Evolutionary conservation across 768 basidiomycete species (phyloP), one percentile per base, ranked within the genome.

Genomic region (Daedalea quercina): DNA sequence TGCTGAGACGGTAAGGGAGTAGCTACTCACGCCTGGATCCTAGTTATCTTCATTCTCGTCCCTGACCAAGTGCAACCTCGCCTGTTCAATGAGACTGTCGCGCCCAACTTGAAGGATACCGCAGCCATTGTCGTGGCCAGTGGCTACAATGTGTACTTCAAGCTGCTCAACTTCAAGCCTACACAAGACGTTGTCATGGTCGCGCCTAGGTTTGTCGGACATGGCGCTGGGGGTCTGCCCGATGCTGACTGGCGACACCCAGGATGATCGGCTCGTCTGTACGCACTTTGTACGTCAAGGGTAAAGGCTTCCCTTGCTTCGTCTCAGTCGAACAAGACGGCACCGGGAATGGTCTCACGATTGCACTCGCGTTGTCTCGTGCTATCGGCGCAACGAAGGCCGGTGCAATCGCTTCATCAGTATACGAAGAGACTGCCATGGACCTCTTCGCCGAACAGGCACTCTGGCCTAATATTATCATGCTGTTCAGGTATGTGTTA

Each of bases 221-320:
- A 31, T 22, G 24, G 17, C 52, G 12, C 28, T 45, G 24, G 15
- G 9, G 13, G 7, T 41, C 13, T 8, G 22, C 4, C 7, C n/a
- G 11, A 20, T 35, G 12, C 28, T 26, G 20, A 35, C 11, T 34
- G 7, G 47, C 2, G 6, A 13, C 2, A 9, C 9, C n/a, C 55
- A 82, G 81, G 37, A 84, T 84, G 82, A 84, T 84, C 53, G 82
- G 82, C 9, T 81, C 79, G 28, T 82, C 81, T 9, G 82, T 84
- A 23, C 75, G 82, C 4, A 80, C 79, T 22, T 65, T 84, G 26
- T 83, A 80, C 58, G 70, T 75, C 63, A 82, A 79, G 60, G 76
- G 76, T 20, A 76, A 76, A 53, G 82, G 82, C 13, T 84, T 81
- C 64, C 82, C 81, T 43, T 84, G 81, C 56, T 83, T 83, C 54